A percentile compares a stretch with the other conserved stretches of the same genome.
These are phyloP conservation scores for Hyphopichia khmerensis DNA, from an alignment of 1,139 yeast species.

Conservation along the genomic window DNA sequence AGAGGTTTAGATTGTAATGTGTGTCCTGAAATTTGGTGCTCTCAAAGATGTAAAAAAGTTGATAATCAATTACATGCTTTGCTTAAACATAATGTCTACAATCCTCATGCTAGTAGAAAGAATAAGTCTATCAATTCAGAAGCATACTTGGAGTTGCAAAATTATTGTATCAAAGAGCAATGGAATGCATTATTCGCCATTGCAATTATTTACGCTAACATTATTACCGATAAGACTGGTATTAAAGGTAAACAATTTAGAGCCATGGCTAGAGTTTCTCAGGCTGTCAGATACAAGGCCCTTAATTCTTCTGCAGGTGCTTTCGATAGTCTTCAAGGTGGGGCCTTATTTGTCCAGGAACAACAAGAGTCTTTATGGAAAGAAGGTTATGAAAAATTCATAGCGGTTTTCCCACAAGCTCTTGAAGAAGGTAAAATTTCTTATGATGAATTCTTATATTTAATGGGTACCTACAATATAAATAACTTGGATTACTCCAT, in stretches of 20 bases:
- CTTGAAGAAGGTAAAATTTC: conserved; percentile 29
- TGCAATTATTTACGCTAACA: conserved; percentile 55
- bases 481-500: conserved; percentile 69
- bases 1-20: conserved; percentile 66
- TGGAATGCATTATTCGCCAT: conserved; percentile 72
- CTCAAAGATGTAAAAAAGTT: conserved; percentile 55
- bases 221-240: conserved; percentile 45
- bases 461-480: conserved; percentile 71
- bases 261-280: conserved; percentile 71
- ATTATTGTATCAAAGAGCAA: conserved; percentile 61
- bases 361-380: conserved; percentile 64
- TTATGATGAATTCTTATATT: conserved; percentile 56
- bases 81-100: conserved; percentile 51
- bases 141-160: conserved; percentile 56
- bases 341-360: conserved; percentile 51
- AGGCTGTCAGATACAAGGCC: conserved; percentile 62
- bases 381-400: conserved; percentile 52
- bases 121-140: conserved; percentile 40
- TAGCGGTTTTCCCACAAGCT: conserved; percentile 47
- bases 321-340: conserved; percentile 49
- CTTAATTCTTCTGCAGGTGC: conserved; percentile 59
- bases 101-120: conserved; percentile 23
- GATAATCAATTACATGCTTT: conserved; percentile 54
- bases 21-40: conserved; percentile 76
- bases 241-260: conserved; percentile 44